Base-by-base conservation (phyloP, 2,329 filamentous ascomycete genomes). In the Colletotrichum costaricense region DNA sequence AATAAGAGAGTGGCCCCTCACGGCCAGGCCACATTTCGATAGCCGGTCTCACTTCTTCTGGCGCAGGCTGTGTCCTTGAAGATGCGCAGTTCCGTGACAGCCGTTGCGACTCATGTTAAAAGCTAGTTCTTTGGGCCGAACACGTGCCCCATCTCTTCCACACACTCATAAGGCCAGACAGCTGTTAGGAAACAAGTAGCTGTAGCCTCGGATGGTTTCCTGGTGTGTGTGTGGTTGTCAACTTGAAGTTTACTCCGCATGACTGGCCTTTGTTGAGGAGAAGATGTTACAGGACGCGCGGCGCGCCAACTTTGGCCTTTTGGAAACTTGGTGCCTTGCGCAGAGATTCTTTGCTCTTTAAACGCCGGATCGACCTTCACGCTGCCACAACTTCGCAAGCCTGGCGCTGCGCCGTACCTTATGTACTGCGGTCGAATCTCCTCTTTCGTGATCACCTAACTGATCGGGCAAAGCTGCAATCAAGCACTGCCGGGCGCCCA, bases 61-160 rank as follows among this genome's bases (percentile, higher is more conserved):
- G 19, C 28, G 52, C 69, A 63, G 64, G 57, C 69, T 54, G 49
- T 35, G 63, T 30, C 63, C 63, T 35, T 52, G 57, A n/a, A 55
- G 24, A 30, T 30, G 52, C 33, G 59, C 33, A 56, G 19, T 55
- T 59, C 63, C 42, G 55, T 42, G 30, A 33, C 63, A 67, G 46
- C 63, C 55, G 28, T 62, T 62, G 57, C 56, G 63, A 67, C 56
- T 67, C 33, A 14, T 12, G 5, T 16, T 52, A 33, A 63, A 63
- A 63, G 60, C 46, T 35, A n/a, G 60, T 52, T 33, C 30, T 46
- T 16, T 59, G 33, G 30, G 28, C 28, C 35, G 19, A 55, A 58
- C 16, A 49, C 42, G 62, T 33, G 62, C 42, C 42, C 42, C 38
- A 38, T 64, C 35, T 19, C 22, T 19, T 2, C 7, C 9, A 11